These are phyloP conservation scores for Omphalea diandra DNA, from an alignment of 441 rosid species.

Conservation along the genomic window DNA sequence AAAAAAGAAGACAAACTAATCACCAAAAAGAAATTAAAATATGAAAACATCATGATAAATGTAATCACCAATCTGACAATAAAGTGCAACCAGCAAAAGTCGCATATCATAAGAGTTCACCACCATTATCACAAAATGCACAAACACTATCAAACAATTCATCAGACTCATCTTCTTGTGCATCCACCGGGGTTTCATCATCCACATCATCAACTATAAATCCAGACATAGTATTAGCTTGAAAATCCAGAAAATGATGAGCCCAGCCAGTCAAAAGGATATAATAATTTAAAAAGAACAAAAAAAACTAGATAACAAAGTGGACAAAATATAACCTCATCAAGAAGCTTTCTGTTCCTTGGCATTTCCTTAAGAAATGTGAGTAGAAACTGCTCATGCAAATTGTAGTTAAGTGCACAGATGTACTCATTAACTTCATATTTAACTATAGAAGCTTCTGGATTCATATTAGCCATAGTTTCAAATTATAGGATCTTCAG, in stretches of 20 bases:
- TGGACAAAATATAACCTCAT: conserved; percentile 50
- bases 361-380: conserved; percentile 65
- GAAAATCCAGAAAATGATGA: conserved; percentile 40
- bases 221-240: conserved; percentile 31
- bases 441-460: background rate
- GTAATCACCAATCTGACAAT: background rate
- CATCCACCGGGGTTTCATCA: conserved; percentile 32
- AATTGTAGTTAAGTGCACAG: conserved; percentile 3
- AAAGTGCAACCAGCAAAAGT: conserved; percentile 14
- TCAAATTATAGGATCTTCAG: background rate
- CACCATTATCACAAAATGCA: conserved; percentile 93
- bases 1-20: background rate
- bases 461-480: background rate
- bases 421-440: background rate
- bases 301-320: conserved; percentile 8
- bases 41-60: background rate
- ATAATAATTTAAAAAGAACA: conserved; percentile 8
- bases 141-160: conserved; percentile 72
- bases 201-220: conserved; percentile 83
- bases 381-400: conserved; percentile 57
- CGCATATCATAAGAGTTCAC: conserved; percentile 65
- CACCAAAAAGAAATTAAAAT: background rate
- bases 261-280: conserved; percentile 18
- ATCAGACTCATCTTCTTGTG: conserved; percentile 44
- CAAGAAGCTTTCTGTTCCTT: conserved; percentile 41